Evolutionary conservation across 2,329 filamentous ascomycete genomes (phyloP).

Genomic region (Pestalotiopsis sp.): DNA sequence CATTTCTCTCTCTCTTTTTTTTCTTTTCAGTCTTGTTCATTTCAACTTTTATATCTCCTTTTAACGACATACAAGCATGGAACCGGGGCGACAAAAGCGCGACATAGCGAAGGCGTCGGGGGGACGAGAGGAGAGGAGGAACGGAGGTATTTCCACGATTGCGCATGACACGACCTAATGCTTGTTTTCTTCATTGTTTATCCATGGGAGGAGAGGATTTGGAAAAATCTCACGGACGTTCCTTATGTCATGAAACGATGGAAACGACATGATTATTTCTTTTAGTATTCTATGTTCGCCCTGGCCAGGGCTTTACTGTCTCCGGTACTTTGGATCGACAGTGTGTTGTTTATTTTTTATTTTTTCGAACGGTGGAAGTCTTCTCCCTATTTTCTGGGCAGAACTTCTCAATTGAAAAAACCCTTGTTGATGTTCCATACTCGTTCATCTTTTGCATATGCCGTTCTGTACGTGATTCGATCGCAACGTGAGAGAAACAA

Average conservation of each 20-base stretch:
- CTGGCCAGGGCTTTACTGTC: background rate
- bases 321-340: background rate
- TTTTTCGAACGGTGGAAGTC: background rate
- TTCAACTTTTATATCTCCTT: background rate
- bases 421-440: background rate
- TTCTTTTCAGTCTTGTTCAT: slow-evolving; percentile 10
- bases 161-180: slow-evolving; percentile 8
- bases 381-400: background rate
- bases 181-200: background rate
- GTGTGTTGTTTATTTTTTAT: background rate
- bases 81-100: background rate
- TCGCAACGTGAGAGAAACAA: too few relatives aligned
- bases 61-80: slow-evolving; percentile 8
- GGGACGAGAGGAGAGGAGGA: background rate
- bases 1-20: slow-evolving; percentile 14
- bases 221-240: background rate
- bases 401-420: background rate
- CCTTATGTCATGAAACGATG: slow-evolving; percentile 6
- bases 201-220: background rate
- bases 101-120: background rate
- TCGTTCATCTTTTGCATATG: background rate
- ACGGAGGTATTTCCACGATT: too few relatives aligned
- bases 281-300: slow-evolving; percentile 10
- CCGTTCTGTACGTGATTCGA: background rate
- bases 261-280: slow-evolving; percentile 10